Base-by-base conservation (phyloP, 257 asterid species). In the Plantago ovata region DNA sequence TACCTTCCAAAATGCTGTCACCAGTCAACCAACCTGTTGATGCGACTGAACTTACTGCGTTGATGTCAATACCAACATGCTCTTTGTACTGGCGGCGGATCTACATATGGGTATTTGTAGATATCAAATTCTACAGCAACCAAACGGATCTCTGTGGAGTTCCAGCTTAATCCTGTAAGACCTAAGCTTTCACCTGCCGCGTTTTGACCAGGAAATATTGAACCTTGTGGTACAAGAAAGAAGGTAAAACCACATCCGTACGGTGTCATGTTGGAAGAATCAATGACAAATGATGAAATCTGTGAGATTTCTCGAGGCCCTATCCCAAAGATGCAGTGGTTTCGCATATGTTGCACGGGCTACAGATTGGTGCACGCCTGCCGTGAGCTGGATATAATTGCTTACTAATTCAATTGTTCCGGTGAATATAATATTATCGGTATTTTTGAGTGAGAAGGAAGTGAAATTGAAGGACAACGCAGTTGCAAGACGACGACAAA, bases 41-140 rank as follows among this genome's bases (percentile, higher is more conserved):
- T 22, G 43, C n/a, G 1, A 42, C 28, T 1, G 81, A 76, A 10
- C 42, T 16, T 1, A 76, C 39, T 3, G 78, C 64, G 56, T 72
- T 64, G 5, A 20, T 19, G 18, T 76, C 51, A 43, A 76, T 76
- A 3, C 81, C 83, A 1, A 77, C 75, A 53, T 77, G 83, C 52
- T 60, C 63, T 3, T 2, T n/a, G 6, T 12, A 4, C 16, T 10
- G 53, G 49, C 0, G 58, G 50, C 0, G 80, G 83, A 65, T 77
- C 83, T 75, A 77, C 73, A 28, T 28, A 0, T 13, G 38, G 10
- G 13, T 60, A 42, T 10, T 42, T 0, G n/a, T 18, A 44, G 4
- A 67, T 21, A 46, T 72, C 78, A 20, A 76, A 76, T 15, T 76
- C 77, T 0, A 75, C 61, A 0, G 72, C 45, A 18, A 75, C 69